phyloP scores from a whole-genome alignment of 2,329 filamentous ascomycete species.

The Chaetomium sp. region DNA sequence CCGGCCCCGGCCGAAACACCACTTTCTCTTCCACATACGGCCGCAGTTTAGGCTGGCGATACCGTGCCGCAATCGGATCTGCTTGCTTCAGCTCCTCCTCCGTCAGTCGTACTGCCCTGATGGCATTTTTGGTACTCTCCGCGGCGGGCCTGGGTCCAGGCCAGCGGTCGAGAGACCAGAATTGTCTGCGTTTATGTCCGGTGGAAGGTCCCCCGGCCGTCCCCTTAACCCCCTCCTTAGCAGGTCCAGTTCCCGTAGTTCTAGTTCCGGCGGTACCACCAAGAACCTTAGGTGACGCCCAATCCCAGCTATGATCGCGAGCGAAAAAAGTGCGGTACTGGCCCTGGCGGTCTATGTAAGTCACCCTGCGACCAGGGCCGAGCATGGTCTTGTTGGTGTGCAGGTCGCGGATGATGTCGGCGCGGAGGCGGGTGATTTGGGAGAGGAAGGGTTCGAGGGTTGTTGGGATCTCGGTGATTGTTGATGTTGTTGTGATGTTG shows the following conservation, averaged over 20 bases:
- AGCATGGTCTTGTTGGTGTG: slow-evolving; percentile 38
- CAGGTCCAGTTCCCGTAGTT: no score
- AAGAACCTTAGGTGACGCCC: slow-evolving; percentile 25
- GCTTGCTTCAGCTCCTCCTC: slow-evolving; percentile 17
- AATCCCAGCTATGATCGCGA: slow-evolving; percentile 33
- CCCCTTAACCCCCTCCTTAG: no score
- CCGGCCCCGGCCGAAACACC: slow-evolving; percentile 27
- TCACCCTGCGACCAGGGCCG: slow-evolving; percentile 31
- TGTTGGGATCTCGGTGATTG: not conserved
- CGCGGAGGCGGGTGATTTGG: slow-evolving; percentile 28
- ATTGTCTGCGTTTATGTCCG: slow-evolving; percentile 23
- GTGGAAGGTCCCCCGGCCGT: no score
- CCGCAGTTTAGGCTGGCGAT: slow-evolving; percentile 20
- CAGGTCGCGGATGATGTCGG: slow-evolving; percentile 38
- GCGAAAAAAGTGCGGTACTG: slow-evolving; percentile 17
- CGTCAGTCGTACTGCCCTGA: not conserved
- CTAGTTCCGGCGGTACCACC: no score
- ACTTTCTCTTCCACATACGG: slow-evolving; percentile 23
- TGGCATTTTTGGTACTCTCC: no score
- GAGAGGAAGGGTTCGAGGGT: slow-evolving; percentile 16
- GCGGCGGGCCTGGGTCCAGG: no score
- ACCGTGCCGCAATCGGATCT: slow-evolving; percentile 23
- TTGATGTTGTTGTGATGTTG: not conserved
- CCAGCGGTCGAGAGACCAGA: slow-evolving; percentile 44
- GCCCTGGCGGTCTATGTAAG: slow-evolving; percentile 22